Percentiles rank a stretch among this genome's conserved stretches.
Conservation (phyloP, 768 basidiomycete genomes). For the Plicaturopsis crispa region DNA sequence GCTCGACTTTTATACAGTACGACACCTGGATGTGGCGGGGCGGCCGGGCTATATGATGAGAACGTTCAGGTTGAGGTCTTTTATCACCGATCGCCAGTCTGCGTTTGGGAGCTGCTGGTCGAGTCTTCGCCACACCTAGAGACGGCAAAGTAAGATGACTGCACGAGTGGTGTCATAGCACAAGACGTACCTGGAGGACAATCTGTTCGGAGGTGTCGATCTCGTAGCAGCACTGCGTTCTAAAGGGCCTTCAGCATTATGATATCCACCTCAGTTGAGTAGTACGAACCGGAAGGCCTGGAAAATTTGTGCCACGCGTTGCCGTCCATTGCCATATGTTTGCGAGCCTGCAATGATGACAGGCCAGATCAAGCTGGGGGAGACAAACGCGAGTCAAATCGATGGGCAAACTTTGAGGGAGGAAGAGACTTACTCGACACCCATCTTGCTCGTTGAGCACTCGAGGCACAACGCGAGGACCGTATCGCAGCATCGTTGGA, state of each 20-base stretch:
- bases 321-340: conserved; percentile 14
- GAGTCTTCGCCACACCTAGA: conserved; percentile 26
- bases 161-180: conserved; percentile 11
- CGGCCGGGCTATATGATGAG: conserved; percentile 18
- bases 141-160: conserved; percentile 9
- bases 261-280: too few species aligned
- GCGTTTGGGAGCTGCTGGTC: conserved; percentile 21
- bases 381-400: conserved; percentile 7
- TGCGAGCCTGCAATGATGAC: conserved; percentile 23
- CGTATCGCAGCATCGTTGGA: conserved; percentile 18
- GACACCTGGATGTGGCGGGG: too few species aligned
- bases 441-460: conserved; percentile 19
- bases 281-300: conserved; percentile 22
- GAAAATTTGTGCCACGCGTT: conserved; percentile 18
- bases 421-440: conserved; percentile 22
- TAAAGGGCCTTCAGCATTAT: conserved; percentile 9
- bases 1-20: too few species aligned
- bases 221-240: conserved; percentile 26
- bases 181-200: conserved; percentile 20
- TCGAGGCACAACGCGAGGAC: conserved; percentile 22
- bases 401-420: not conserved
- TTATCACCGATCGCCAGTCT: conserved; percentile 27
- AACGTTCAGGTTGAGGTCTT: conserved; percentile 19
- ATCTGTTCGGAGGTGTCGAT: conserved; percentile 28
- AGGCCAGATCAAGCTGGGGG: conserved; percentile 21